phyloP scores from a whole-genome alignment of 2,329 filamentous ascomycete genomes.

The Colletotrichum tropicicola region DNA sequence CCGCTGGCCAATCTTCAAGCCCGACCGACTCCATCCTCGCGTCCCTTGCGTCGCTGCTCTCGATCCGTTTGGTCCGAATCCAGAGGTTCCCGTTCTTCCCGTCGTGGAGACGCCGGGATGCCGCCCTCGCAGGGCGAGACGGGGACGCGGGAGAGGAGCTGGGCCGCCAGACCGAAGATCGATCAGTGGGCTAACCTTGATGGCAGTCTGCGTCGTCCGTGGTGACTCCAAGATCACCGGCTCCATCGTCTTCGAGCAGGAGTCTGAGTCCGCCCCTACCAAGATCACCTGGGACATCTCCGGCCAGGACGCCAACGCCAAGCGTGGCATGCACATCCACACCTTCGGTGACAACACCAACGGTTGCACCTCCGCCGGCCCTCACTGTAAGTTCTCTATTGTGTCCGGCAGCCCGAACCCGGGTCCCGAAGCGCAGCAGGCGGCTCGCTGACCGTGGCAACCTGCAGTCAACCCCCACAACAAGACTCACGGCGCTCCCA shows the following conservation, averaged over 20 bases:
- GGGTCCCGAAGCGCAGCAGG: too few relatives aligned
- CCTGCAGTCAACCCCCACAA: slow-evolving; percentile 89
- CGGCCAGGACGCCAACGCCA: slow-evolving; percentile 92
- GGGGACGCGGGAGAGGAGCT: not conserved
- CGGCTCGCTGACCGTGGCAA: not conserved
- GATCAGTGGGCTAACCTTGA: slow-evolving; percentile 30
- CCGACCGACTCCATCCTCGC: slow-evolving; percentile 4
- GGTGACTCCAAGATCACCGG: slow-evolving; percentile 97
- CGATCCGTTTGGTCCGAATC: slow-evolving; percentile 11
- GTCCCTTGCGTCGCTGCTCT: slow-evolving; percentile 13
- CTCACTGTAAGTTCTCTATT: slow-evolving; percentile 79
- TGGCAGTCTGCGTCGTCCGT: slow-evolving; percentile 90
- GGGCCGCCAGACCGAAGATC: slow-evolving; percentile 32
- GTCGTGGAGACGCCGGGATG: slow-evolving; percentile 17
- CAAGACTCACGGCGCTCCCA: slow-evolving; percentile 91
- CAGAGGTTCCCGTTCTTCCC: slow-evolving; percentile 11
- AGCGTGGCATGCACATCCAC: slow-evolving; percentile 99
- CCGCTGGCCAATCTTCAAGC: slow-evolving; percentile 26
- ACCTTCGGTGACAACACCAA: slow-evolving; percentile 99
- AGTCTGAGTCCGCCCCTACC: slow-evolving; percentile 81
- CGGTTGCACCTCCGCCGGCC: slow-evolving; percentile 97
- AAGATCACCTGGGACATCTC: slow-evolving; percentile 92
- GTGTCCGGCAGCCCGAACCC: not conserved
- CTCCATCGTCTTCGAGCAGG: slow-evolving; percentile 95
- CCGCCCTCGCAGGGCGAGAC: not conserved